Conservation (phyloP, 2,329 filamentous ascomycete genomes). For the Monilinia laxa region DNA sequence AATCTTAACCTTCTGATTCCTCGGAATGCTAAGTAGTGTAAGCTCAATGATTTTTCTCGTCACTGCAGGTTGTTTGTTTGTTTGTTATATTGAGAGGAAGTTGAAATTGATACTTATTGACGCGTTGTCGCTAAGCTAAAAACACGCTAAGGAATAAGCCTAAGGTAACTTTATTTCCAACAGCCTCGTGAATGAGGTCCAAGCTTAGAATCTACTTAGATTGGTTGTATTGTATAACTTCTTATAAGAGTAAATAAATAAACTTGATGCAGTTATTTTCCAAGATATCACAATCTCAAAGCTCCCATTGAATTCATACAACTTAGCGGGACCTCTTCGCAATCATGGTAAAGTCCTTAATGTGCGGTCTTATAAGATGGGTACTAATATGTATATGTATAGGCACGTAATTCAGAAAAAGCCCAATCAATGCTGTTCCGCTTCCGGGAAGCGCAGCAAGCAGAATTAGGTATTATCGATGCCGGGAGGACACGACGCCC, state of each 20-base stretch:
- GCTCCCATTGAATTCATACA: not conserved
- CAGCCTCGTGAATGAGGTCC: conserved; percentile 22
- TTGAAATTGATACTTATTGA: conserved; percentile 6
- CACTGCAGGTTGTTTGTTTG: conserved; percentile 38
- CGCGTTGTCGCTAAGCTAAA: conserved; percentile 11
- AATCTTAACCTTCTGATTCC: conserved; percentile 34
- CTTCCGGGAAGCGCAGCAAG: conserved; percentile 96
- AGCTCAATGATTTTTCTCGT: conserved; percentile 41
- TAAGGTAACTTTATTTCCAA: conserved; percentile 14
- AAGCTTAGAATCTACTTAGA: not conserved
- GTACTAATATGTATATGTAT: conserved; percentile 25
- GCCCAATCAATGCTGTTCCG: conserved; percentile 99
- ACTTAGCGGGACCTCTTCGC: conserved; percentile 16
- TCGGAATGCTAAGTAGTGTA: conserved; percentile 36
- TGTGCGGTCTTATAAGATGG: not conserved
- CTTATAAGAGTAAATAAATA: not conserved
- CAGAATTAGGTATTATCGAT: conserved; percentile 94
- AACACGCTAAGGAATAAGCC: conserved; percentile 15
- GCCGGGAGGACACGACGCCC: conserved; percentile 85
- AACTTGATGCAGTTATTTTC: not conserved
- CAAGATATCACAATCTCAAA: not conserved
- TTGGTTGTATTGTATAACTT: not conserved
- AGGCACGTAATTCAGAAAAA: conserved; percentile 98
- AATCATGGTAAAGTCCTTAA: conserved; percentile 37
- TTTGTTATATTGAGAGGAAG: conserved; percentile 14